Evolutionary conservation across 2,329 filamentous ascomycete genomes (phyloP).

Genomic region (Ceratocystis variospora): DNA sequence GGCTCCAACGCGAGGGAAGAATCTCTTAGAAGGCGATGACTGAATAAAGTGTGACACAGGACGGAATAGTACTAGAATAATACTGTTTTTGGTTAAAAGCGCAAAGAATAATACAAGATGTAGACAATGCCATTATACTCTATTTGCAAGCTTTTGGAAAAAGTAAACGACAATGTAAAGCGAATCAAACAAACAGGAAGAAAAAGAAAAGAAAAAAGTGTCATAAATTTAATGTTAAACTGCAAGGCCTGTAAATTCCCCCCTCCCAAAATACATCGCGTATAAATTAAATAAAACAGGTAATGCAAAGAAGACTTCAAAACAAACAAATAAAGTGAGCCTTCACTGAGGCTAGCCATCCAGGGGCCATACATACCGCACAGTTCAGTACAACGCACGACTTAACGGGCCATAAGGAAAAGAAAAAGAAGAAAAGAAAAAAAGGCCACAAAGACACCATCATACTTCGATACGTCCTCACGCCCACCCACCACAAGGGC

Average conservation of each 20-base stretch:
- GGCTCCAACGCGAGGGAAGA: conserved; percentile 63
- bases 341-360: no score
- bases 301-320: background rate
- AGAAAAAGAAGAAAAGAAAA: background rate
- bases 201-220: background rate
- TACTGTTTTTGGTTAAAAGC: background rate
- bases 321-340: background rate
- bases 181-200: background rate
- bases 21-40: background rate
- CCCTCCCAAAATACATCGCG: background rate
- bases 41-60: background rate
- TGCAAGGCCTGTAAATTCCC: background rate
- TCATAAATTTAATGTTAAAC: conserved; percentile 5
- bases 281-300: conserved; percentile 3
- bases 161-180: background rate
- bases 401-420: no score
- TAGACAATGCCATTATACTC: background rate
- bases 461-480: background rate
- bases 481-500: no score
- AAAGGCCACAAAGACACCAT: background rate
- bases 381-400: no score
- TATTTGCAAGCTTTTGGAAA: background rate
- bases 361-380: no score
- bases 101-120: background rate
- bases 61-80: background rate